phyloP scores from a whole-genome alignment of 108 stramenopile species.

The Cyclotella atomus region DNA sequence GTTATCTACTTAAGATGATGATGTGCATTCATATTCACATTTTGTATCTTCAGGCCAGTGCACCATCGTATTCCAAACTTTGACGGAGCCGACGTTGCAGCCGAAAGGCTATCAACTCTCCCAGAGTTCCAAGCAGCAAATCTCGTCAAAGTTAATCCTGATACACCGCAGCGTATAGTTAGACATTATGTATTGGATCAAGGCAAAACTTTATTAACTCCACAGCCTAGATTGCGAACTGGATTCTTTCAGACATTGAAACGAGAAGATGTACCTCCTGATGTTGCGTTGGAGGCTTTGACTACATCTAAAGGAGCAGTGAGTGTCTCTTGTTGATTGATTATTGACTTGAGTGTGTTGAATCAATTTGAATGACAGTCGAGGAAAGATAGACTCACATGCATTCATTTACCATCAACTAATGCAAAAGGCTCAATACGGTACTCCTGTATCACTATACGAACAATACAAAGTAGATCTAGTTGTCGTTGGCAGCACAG shows the following conservation, averaged over 20 bases:
- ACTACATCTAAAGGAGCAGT: constrained; percentile 66
- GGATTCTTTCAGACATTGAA: constrained; percentile 68
- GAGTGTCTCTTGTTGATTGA: not conserved
- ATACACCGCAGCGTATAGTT: constrained; percentile 69
- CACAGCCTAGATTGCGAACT: constrained; percentile 71
- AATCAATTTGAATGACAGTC: no score
- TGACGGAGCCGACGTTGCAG: constrained; percentile 62
- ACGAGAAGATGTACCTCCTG: constrained; percentile 43
- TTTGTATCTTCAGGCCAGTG: no score
- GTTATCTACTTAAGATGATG: no score
- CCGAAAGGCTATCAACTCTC: constrained; percentile 46
- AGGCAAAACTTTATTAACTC: constrained; percentile 71
- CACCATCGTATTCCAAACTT: constrained; percentile 82
- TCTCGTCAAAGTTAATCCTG: constrained; percentile 71
- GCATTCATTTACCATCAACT: no score
- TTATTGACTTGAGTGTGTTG: no score
- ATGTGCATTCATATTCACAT: no score
- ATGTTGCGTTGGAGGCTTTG: constrained; percentile 56
- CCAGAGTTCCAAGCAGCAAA: constrained; percentile 60
- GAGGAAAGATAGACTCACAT: no score
- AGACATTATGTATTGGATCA: constrained; percentile 54
- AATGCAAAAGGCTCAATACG: constrained; percentile 47
- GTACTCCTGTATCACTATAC: constrained; percentile 64
- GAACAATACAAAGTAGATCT: constrained; percentile 71
- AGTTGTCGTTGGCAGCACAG: constrained; percentile 76